Percentiles rank a stretch among this genome's conserved stretches.
Conservation (phyloP, 2,329 filamentous ascomycete genomes). For the Drechslerella stenobrocha region DNA sequence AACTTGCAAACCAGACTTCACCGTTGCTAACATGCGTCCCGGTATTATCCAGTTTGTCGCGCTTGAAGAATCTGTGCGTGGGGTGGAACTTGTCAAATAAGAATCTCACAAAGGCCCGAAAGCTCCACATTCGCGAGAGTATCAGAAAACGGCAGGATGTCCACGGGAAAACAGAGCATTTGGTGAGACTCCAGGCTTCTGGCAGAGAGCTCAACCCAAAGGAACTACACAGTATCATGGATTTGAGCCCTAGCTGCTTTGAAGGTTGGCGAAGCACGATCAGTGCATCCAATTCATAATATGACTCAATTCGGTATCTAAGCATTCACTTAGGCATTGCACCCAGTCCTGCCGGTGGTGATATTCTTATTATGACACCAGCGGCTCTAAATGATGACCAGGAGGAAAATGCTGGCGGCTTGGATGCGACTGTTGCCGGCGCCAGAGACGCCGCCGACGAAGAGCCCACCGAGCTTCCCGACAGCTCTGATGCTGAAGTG, state of each 20-base stretch:
- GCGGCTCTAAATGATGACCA: background rate
- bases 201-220: slow-evolving; percentile 2
- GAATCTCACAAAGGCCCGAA: slow-evolving; percentile 19
- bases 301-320: too few relatives aligned
- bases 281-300: too few relatives aligned
- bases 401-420: background rate
- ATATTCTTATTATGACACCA: background rate
- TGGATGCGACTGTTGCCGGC: too few relatives aligned
- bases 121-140: slow-evolving; percentile 5
- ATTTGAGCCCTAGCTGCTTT: background rate
- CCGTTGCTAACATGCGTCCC: background rate
- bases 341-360: slow-evolving; percentile 9
- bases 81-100: slow-evolving; percentile 11
- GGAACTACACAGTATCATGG: slow-evolving; percentile 12
- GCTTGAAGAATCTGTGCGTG: slow-evolving; percentile 13
- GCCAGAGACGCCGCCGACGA: too few relatives aligned
- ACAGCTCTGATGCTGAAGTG: too few relatives aligned
- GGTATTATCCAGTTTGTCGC: background rate
- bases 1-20: background rate
- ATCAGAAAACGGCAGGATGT: background rate
- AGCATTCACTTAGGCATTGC: too few relatives aligned
- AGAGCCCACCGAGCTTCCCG: too few relatives aligned
- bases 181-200: background rate
- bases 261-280: slow-evolving; percentile 7
- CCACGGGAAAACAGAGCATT: background rate